phyloP scores from a whole-genome alignment of 176 grass and related monocot genomes.

The Thalia dealbata region DNA sequence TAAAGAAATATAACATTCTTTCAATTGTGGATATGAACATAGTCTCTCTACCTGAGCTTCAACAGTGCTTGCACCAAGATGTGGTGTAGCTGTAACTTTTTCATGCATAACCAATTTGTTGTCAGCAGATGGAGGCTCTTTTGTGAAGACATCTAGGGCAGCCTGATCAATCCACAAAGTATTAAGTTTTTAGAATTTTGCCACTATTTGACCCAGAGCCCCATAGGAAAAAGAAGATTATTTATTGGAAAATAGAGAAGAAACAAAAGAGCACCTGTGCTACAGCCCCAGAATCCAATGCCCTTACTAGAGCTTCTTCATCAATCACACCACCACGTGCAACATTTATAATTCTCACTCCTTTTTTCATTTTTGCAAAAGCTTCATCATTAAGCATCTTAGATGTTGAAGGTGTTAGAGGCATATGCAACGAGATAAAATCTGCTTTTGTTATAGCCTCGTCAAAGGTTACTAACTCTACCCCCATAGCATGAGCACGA shows the following conservation, averaged over 20 bases:
- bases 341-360: slow-evolving; percentile 80
- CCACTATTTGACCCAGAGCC: neutral
- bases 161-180: slow-evolving; percentile 39
- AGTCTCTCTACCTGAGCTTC: slow-evolving; percentile 71
- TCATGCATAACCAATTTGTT: slow-evolving; percentile 78
- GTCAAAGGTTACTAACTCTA: slow-evolving; percentile 78
- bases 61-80: slow-evolving; percentile 81
- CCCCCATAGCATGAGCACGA: slow-evolving; percentile 65
- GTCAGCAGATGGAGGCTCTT: slow-evolving; percentile 64
- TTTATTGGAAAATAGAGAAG: neutral
- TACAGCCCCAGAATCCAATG: slow-evolving; percentile 68
- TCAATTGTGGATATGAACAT: neutral
- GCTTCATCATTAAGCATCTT: slow-evolving; percentile 80
- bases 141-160: slow-evolving; percentile 86
- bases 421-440: slow-evolving; percentile 93
- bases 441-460: slow-evolving; percentile 67
- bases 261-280: slow-evolving; percentile 36
- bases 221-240: neutral
- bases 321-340: slow-evolving; percentile 89
- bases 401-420: slow-evolving; percentile 55
- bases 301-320: slow-evolving; percentile 72
- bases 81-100: slow-evolving; percentile 76
- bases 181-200: neutral
- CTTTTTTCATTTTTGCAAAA: slow-evolving; percentile 66
- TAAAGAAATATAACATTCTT: neutral